phyloP scores from a whole-genome alignment of 148 eudicot species.

The Fagopyrum tataricum region DNA sequence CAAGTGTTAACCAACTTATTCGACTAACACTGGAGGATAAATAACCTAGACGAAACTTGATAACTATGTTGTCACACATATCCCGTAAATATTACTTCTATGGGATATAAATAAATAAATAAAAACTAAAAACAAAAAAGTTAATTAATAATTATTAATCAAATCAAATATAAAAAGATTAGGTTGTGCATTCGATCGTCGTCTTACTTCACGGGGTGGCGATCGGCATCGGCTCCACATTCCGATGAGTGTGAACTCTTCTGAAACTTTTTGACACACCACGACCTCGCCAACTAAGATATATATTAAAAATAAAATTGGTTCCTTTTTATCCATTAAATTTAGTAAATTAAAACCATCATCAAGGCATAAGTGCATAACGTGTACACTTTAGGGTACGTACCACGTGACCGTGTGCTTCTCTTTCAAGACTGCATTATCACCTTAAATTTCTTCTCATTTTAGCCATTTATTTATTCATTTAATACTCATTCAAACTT shows the following conservation, averaged over 20 bases:
- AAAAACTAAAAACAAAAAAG: too few relatives aligned
- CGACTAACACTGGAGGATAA: too few relatives aligned
- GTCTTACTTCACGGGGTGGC: conserved; percentile 7
- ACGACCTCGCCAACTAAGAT: background rate
- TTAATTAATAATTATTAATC: too few relatives aligned
- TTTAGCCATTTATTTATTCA: background rate
- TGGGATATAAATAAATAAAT: too few relatives aligned
- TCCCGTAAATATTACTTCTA: too few relatives aligned
- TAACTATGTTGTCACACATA: too few relatives aligned
- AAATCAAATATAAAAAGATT: background rate
- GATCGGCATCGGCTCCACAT: background rate
- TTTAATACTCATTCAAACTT: background rate
- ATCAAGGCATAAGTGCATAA: background rate
- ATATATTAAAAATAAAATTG: background rate
- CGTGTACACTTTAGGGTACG: background rate
- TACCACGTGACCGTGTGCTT: background rate
- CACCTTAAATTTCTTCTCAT: background rate
- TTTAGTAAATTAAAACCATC: background rate
- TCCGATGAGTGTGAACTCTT: background rate
- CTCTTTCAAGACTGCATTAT: background rate
- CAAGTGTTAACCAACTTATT: too few relatives aligned
- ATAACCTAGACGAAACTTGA: too few relatives aligned
- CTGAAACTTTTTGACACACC: background rate
- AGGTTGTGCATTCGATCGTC: background rate
- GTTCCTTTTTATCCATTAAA: background rate